Evolutionary conservation across 139 green algal genomes (phyloP), one percentile per base, ranked within the genome.

Genomic region (Diplosphaera chodatii): DNA sequence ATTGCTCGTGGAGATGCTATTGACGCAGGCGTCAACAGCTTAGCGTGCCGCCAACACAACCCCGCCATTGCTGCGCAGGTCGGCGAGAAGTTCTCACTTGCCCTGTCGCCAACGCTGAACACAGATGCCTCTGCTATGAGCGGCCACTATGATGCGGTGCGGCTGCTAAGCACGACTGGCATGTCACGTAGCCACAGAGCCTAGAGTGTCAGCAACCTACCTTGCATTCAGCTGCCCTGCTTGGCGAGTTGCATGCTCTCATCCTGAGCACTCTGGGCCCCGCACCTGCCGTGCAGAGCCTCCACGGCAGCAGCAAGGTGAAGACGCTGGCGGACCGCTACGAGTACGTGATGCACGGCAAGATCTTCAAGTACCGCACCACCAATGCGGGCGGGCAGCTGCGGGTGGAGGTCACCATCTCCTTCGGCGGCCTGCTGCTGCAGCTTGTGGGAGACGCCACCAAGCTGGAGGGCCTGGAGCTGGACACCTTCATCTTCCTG

Each of bases 281-380:
- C 1, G 22, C 64, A 55, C 2, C 4, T 18, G 40, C 80, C 2
- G 2, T 18, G 40, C 80, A 88, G 83, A 71, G 55, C 13, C 81
- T 86, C 70, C 85, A 87, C 16, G 68, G 69, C 34, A 84, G 59
- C n/a, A 80, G 81, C 33, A 78, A 75, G 10, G 74, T 83, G 41
- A 71, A 74, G 20, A 88, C 72, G 4, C 79, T 98, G 1, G 87
- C 92, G 83, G 93, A 98, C 86, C 82, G 85, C 23, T 98, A 92
- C 74, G 94, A 98, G 23, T 98, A 98, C 76, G 94, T 98, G 25
- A 98, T 96, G 89, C 83, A 96, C 78, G 94, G 94, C 56, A 93
- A 93, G 83, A 84, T 96, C 28, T 96, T 93, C 83, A 96, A 96
- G 76, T 94, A 87, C 82, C 87, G 85, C 73, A 88, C 94, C 71